phyloP scores from a whole-genome alignment of 129 eudicot species.

The Erigeron canadensis region DNA sequence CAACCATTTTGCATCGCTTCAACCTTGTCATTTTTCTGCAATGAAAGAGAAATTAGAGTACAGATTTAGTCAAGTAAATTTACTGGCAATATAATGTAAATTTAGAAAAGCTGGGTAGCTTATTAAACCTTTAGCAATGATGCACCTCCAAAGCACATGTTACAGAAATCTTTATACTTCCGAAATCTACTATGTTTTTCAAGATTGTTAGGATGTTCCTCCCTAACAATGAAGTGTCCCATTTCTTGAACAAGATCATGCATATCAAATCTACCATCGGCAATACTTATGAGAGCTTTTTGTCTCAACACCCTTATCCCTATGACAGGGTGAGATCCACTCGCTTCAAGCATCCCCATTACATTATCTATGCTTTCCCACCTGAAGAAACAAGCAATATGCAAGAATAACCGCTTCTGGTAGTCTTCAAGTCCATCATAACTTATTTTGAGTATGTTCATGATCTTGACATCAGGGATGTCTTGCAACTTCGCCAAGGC shows the following conservation, averaged over 20 bases:
- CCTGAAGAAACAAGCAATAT: neutral
- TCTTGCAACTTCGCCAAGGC: too few relatives aligned
- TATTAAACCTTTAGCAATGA: neutral
- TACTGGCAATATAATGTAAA: too few relatives aligned
- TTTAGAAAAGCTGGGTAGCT: too few relatives aligned
- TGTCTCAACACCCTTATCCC: too few relatives aligned
- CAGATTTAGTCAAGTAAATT: too few relatives aligned
- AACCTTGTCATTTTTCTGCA: too few relatives aligned
- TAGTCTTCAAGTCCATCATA: neutral
- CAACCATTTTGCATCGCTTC: too few relatives aligned
- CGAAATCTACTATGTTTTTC: neutral
- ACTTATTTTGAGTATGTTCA: neutral
- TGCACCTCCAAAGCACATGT: neutral
- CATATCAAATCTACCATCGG: too few relatives aligned
- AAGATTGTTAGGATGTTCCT: neutral
- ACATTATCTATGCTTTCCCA: neutral
- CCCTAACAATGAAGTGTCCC: neutral
- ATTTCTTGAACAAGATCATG: neutral
- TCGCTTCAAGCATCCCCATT: too few relatives aligned
- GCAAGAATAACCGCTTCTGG: neutral
- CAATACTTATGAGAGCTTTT: too few relatives aligned
- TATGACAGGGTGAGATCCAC: too few relatives aligned
- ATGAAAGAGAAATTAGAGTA: too few relatives aligned
- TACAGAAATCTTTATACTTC: neutral
- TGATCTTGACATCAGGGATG: neutral